phyloP scores from a whole-genome alignment of 768 basidiomycete genomes.

The Leccinum rimulosum region DNA sequence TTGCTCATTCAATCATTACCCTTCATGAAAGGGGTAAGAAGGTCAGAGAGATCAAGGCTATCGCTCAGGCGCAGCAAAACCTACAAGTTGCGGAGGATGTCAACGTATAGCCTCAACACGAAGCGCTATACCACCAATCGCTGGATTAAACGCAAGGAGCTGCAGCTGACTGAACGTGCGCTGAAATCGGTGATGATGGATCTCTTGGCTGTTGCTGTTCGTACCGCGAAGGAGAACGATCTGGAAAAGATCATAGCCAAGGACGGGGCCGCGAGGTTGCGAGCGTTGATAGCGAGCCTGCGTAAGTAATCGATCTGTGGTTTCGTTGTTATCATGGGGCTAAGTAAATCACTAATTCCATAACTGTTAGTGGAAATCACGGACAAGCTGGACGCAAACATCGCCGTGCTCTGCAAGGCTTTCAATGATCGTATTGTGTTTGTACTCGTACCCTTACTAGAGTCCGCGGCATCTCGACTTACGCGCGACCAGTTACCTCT shows the following conservation, averaged over 20 bases:
- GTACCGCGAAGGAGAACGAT: slow-evolving; percentile 50
- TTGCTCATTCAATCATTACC: slow-evolving; percentile 44
- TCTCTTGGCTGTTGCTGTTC: slow-evolving; percentile 42
- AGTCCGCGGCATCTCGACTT: not conserved
- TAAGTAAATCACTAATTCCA: not conserved
- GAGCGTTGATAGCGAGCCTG: slow-evolving; percentile 58
- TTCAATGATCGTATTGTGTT: slow-evolving; percentile 66
- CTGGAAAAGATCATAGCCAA: slow-evolving; percentile 61
- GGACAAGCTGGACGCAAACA: slow-evolving; percentile 70
- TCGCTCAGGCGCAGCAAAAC: slow-evolving; percentile 44
- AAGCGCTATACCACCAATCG: slow-evolving; percentile 53
- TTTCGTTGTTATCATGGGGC: not conserved
- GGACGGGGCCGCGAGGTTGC: slow-evolving; percentile 49
- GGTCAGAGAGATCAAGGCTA: slow-evolving; percentile 68
- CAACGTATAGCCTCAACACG: slow-evolving; percentile 62
- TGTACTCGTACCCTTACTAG: slow-evolving; percentile 15
- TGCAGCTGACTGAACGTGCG: slow-evolving; percentile 48
- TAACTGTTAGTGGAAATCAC: slow-evolving; percentile 46
- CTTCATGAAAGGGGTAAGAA: slow-evolving; percentile 54
- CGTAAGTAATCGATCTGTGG: slow-evolving; percentile 39
- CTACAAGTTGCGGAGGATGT: slow-evolving; percentile 35
- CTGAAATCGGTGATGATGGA: slow-evolving; percentile 65
- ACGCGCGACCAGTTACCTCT: slow-evolving; percentile 53
- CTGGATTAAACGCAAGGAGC: slow-evolving; percentile 48
- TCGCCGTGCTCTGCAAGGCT: slow-evolving; percentile 65